Evolutionary conservation across 768 basidiomycete genomes (phyloP).

Genomic region (Lentinula sp.): DNA sequence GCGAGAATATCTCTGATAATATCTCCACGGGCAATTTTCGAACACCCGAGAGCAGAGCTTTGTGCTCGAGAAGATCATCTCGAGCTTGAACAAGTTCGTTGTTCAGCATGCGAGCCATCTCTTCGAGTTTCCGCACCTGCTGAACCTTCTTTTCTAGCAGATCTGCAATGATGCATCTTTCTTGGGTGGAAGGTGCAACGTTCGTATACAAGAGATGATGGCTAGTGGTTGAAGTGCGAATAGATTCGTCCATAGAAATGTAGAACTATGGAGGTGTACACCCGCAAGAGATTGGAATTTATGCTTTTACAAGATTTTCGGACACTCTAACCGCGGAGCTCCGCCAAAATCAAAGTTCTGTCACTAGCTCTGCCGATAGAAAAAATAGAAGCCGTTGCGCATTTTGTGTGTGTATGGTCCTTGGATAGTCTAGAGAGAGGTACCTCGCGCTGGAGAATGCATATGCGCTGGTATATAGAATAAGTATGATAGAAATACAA

Average conservation of each 20-base stretch:
- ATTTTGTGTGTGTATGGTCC: too few relatives aligned
- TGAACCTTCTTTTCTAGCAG: background rate
- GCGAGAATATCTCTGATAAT: constrained; percentile 24
- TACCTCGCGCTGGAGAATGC: background rate
- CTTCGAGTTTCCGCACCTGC: background rate
- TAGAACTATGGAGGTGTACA: background rate
- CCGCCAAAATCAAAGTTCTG: background rate
- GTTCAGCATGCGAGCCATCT: background rate
- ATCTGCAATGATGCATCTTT: background rate
- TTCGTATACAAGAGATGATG: background rate
- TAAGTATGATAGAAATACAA: background rate
- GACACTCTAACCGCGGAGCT: background rate
- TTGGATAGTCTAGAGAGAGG: background rate
- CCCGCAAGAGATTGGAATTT: background rate
- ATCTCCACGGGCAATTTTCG: constrained; percentile 14
- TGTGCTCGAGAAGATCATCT: background rate
- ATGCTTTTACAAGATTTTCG: background rate
- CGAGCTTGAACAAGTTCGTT: background rate
- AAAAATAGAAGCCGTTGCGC: background rate
- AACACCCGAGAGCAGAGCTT: background rate
- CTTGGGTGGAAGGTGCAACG: background rate
- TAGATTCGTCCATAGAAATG: background rate
- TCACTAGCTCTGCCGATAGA: background rate
- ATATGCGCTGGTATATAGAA: background rate
- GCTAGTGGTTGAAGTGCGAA: background rate